Evolutionary conservation across 345 rosid species (phyloP).

Genomic region (Acer saccharum): DNA sequence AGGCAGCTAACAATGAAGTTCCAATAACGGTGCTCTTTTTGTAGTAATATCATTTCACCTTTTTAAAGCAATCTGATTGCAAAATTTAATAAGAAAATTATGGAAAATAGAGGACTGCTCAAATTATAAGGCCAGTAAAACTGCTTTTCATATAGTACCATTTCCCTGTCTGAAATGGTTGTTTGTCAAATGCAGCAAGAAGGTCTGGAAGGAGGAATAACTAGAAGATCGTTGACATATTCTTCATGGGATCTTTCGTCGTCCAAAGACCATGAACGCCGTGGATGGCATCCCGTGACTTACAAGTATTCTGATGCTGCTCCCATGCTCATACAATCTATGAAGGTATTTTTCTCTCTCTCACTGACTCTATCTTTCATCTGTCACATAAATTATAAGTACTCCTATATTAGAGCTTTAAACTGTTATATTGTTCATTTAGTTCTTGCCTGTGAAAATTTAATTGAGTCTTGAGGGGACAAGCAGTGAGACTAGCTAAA

Average conservation of each 20-base stretch:
- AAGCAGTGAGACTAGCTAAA: neutral
- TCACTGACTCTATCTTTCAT: neutral
- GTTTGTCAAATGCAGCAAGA: constrained; percentile 53
- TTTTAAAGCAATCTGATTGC: neutral
- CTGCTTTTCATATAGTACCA: constrained; percentile 4
- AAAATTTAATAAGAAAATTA: neutral
- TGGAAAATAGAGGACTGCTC: neutral
- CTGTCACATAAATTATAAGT: too few species aligned
- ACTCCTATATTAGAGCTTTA: neutral
- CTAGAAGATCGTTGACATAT: constrained; percentile 75
- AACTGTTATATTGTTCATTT: neutral
- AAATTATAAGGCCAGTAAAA: constrained; percentile 2
- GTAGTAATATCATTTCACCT: neutral
- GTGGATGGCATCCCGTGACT: constrained; percentile 92
- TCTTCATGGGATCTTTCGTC: constrained; percentile 88
- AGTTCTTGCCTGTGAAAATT: neutral
- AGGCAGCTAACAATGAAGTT: neutral
- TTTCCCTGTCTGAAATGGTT: constrained; percentile 7
- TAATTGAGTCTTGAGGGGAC: neutral
- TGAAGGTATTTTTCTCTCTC: constrained; percentile 52
- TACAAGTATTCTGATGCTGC: constrained; percentile 86
- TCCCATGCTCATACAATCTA: constrained; percentile 61
- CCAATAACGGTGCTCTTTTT: neutral
- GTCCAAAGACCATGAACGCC: constrained; percentile 70
- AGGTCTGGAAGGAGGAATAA: constrained; percentile 77